Percentiles rank a stretch among this genome's conserved stretches.
These are phyloP conservation scores for Vigna angularis DNA, from an alignment of 306 rosid species.

Conservation along the genomic window DNA sequence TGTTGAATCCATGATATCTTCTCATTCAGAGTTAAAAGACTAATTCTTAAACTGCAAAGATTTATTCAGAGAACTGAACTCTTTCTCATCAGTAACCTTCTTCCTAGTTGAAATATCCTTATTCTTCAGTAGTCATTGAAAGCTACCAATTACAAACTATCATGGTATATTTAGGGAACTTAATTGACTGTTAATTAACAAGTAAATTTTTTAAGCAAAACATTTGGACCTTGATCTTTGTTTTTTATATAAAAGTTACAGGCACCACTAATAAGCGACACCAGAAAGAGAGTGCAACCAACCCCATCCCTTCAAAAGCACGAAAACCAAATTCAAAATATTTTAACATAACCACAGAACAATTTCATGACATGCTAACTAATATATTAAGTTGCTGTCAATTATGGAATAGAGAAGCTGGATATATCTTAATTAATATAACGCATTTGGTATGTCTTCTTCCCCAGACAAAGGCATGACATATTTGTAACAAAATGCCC, in stretches of 20 bases:
- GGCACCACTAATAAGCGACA: neutral
- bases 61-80: neutral
- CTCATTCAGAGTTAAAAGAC: neutral
- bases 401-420: neutral
- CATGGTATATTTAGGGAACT: neutral
- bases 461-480: neutral
- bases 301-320: conserved; percentile 40
- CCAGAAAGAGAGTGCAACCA: conserved; percentile 28
- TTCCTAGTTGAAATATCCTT: neutral
- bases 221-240: neutral
- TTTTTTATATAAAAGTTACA: neutral
- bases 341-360: conserved; percentile 14
- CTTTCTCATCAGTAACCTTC: neutral
- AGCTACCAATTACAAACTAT: neutral
- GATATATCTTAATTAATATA: conserved; percentile 3
- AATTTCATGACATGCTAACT: conserved; percentile 42
- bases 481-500: conserved; percentile 2
- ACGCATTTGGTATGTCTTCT: conserved; percentile 23
- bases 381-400: conserved; percentile 18
- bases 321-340: conserved; percentile 41
- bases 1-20: neutral
- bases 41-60: neutral
- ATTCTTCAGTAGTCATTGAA: neutral
- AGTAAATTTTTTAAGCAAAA: no score
- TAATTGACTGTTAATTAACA: no score